Evolutionary conservation across 768 basidiomycete genomes (phyloP).

Genomic region (Lactarius indigo): DNA sequence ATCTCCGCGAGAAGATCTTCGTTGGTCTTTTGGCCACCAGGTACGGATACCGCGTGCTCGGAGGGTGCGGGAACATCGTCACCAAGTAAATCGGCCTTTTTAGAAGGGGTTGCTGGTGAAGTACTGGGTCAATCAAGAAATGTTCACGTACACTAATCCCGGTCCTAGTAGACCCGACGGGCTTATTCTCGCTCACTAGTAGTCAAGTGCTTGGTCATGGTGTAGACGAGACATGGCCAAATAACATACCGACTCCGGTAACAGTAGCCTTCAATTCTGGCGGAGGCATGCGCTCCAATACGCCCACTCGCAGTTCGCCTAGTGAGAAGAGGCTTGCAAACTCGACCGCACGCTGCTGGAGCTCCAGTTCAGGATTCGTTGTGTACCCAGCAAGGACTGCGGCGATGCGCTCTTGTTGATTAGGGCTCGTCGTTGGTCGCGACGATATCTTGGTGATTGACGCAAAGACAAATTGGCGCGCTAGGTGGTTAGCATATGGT

Average conservation of each 20-base stretch:
- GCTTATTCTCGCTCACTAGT: constrained; percentile 91
- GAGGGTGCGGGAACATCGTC: constrained; percentile 53
- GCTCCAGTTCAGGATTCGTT: constrained; percentile 86
- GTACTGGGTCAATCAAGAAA: neutral
- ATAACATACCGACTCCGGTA: constrained; percentile 75
- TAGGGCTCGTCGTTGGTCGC: constrained; percentile 58
- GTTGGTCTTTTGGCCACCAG: constrained; percentile 51
- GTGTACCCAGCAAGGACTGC: constrained; percentile 78
- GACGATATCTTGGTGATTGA: constrained; percentile 88
- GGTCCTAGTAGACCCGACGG: constrained; percentile 85
- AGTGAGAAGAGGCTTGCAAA: constrained; percentile 82
- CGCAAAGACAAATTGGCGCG: constrained; percentile 88
- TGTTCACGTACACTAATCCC: constrained; percentile 57
- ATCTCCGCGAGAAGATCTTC: constrained; percentile 92
- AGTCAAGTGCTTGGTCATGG: neutral
- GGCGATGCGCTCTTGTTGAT: constrained; percentile 76
- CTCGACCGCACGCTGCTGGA: constrained; percentile 95
- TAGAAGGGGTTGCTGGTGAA: constrained; percentile 1
- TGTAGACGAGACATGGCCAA: neutral
- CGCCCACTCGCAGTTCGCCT: constrained; percentile 74
- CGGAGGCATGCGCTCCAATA: constrained; percentile 97
- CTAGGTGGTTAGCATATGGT: constrained; percentile 88
- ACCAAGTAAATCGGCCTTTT: constrained; percentile 70
- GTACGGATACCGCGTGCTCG: constrained; percentile 41
- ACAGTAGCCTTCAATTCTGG: constrained; percentile 98